Conservation (phyloP, 108 stramenopile species). For the Cyclotella choctawhatcheeana region DNA sequence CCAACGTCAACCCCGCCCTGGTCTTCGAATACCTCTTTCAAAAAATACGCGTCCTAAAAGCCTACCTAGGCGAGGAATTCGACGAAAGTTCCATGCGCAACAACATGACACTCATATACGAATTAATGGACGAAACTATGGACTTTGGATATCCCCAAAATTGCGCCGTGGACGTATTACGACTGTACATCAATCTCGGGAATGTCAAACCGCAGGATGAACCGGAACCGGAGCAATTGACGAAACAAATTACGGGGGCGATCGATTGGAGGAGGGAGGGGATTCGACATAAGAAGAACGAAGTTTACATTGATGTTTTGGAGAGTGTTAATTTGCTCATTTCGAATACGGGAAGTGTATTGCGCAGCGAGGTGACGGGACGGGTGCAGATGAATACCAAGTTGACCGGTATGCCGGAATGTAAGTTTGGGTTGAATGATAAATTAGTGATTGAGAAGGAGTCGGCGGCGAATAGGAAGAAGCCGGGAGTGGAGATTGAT, state of each 20-base stretch:
- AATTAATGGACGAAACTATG: conserved; percentile 99
- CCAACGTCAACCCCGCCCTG: conserved; percentile 97
- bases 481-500: conserved; percentile 96
- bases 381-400: conserved; percentile 98
- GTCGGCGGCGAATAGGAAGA: conserved; percentile 69
- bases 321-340: conserved; percentile 96
- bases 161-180: conserved; percentile 96
- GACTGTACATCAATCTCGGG: conserved; percentile 97
- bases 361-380: conserved; percentile 96
- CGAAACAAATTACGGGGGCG: conserved; percentile 98
- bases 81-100: conserved; percentile 95
- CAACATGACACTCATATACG: conserved; percentile 99
- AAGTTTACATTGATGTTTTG: conserved; percentile 98
- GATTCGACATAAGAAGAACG: conserved; percentile 98
- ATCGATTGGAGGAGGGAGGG: conserved; percentile 99
- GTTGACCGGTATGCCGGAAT: conserved; percentile 98
- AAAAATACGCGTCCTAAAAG: conserved; percentile 92
- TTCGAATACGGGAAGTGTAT: conserved; percentile 86
- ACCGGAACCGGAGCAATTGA: conserved; percentile 80
- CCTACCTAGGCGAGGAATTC: conserved; percentile 97
- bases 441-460: conserved; percentile 98
- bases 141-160: conserved; percentile 99
- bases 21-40: conserved; percentile 98
- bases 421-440: conserved; percentile 98
- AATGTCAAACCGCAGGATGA: conserved; percentile 82